Base-by-base conservation (phyloP, 768 basidiomycete species). In the Boletus edulis region DNA sequence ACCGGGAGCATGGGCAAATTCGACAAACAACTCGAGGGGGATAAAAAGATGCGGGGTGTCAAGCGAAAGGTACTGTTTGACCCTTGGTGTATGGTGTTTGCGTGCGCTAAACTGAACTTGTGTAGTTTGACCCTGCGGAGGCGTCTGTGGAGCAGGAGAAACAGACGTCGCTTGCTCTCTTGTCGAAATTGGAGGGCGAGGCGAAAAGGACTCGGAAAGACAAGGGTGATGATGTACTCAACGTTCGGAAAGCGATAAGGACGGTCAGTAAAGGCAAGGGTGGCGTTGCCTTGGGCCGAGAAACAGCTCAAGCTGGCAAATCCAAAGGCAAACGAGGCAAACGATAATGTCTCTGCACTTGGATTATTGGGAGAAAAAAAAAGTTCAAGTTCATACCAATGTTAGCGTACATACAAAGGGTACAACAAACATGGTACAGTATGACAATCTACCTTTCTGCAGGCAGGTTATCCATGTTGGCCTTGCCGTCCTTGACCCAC, bases 1-100 rank as follows among this genome's bases (percentile, higher is more conserved):
- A 99, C 97, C 0, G 97, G 94, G 0, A 95, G 92, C 63, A 87
- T 99, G 87, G 97, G 97, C 60, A 87, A 82, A 62, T 99, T 97
- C 63, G 96, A 98, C 70, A 87, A 83, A 60, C 84, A 79, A 66
- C 80, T 98, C 20, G 89, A 95, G 49, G 95, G 95, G 13, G 97
- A 99, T 72, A 89, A 91, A 70, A 94, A 92, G 72, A 68, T 85
- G 42, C 83, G 83, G 35, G 94, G 94, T 7, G 74, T 94, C 45
- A 98, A 98, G 76, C 84, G 97, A 64, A 98, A 98, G 87, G 93
- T 92, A 18, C 1, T 3, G n/a, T 29, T 39, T 24, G 11, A 10
- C 11, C 11, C 15, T 29, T 8, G 27, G 27, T 29, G 27, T n/a
- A n/a, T 29, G 27, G 27, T 29, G 27, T 8, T 27, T 29, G 27